Evolutionary conservation across 140 eudicot genomes (phyloP).

Genomic region (Stevia rebaudiana): DNA sequence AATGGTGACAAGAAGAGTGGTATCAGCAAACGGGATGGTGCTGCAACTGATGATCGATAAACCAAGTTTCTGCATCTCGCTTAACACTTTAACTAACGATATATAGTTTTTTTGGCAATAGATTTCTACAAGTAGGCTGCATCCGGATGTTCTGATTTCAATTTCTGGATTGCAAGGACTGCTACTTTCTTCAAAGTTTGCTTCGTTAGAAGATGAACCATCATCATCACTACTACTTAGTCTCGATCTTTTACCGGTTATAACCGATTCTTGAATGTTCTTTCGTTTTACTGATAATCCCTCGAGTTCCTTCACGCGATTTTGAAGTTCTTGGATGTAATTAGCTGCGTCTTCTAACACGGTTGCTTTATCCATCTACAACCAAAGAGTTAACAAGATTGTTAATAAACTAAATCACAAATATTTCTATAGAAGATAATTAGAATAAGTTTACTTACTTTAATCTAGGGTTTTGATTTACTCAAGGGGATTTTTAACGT

Average conservation of each 20-base stretch:
- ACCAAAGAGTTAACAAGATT: constrained; percentile 1
- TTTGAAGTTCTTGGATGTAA: constrained; percentile 57
- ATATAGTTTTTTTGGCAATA: constrained; percentile 32
- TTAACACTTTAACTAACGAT: constrained; percentile 31
- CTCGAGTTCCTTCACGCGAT: constrained; percentile 45
- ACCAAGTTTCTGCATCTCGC: constrained; percentile 44
- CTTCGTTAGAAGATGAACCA: constrained; percentile 31
- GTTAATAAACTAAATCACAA: constrained; percentile 1
- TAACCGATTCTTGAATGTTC: constrained; percentile 23
- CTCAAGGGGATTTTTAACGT: too few species aligned
- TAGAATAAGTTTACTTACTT: too few species aligned
- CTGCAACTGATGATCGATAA: constrained; percentile 37
- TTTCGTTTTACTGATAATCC: constrained; percentile 32
- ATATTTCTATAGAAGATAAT: not conserved
- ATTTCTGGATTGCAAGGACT: constrained; percentile 29
- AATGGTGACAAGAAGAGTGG: constrained; percentile 45
- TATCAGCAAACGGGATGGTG: constrained; percentile 42
- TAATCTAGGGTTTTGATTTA: too few species aligned
- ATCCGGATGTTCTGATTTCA: constrained; percentile 32
- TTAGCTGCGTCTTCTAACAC: constrained; percentile 52
- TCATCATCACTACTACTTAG: constrained; percentile 32
- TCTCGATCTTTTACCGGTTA: constrained; percentile 20
- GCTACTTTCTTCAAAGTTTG: constrained; percentile 33
- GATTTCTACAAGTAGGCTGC: constrained; percentile 38
- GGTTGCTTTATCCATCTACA: constrained; percentile 62